Evolutionary conservation across 1,139 yeast genomes (phyloP).

Genomic region (Nakaseomyces delphensis): DNA sequence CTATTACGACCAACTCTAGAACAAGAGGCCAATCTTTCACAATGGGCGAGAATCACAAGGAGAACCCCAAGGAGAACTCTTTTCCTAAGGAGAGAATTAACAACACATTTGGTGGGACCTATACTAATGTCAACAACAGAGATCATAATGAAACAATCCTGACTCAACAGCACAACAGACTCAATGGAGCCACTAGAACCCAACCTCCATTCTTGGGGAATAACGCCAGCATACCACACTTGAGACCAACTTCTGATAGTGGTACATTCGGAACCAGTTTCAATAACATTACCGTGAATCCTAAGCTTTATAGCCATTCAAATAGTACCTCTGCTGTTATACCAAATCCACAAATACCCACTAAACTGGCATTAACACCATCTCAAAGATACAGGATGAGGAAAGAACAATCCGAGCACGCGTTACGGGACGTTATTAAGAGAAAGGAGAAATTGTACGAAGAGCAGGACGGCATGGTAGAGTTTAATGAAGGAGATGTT

Average conservation of each 20-base stretch:
- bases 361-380: constrained; percentile 30
- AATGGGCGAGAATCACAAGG: neutral
- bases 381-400: constrained; percentile 35
- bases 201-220: neutral
- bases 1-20: neutral
- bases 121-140: neutral
- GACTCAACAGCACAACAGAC: neutral
- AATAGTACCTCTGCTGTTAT: constrained; percentile 25
- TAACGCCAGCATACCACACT: constrained; percentile 1
- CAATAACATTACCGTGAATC: neutral
- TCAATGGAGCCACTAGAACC: neutral
- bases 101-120: neutral
- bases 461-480: constrained; percentile 30
- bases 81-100: neutral
- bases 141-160: neutral
- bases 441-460: constrained; percentile 39
- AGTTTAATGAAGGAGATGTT: constrained; percentile 25
- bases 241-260: neutral
- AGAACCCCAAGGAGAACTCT: neutral
- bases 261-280: neutral
- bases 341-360: constrained; percentile 7
- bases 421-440: constrained; percentile 28
- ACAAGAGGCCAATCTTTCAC: neutral
- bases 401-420: constrained; percentile 32
- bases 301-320: constrained; percentile 11